Percentiles rank a stretch among this genome's conserved stretches.
Conservation (phyloP, 306 rosid species). For the Lotus japonicus region DNA sequence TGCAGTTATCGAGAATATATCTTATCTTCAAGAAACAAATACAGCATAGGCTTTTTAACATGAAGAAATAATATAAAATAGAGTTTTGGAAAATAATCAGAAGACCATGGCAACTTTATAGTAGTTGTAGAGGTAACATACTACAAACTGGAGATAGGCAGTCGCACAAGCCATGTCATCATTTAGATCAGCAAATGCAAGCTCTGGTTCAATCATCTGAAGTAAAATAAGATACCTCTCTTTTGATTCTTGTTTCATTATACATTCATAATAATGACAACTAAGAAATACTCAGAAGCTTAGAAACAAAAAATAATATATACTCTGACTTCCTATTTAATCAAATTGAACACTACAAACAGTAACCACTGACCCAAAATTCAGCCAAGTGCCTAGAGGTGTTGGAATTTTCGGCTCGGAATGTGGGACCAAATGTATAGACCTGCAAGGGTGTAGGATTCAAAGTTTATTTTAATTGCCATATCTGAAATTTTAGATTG, state of each 20-base stretch:
- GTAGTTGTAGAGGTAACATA: slow-evolving; percentile 50
- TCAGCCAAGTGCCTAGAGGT: slow-evolving; percentile 97
- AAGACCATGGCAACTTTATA: slow-evolving; percentile 10
- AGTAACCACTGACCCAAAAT: slow-evolving; percentile 68
- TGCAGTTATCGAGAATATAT: slow-evolving; percentile 76
- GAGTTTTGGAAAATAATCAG: slow-evolving; percentile 14
- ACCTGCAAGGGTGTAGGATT: slow-evolving; percentile 41
- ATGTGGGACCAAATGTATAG: slow-evolving; percentile 96
- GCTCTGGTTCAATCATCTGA: slow-evolving; percentile 98
- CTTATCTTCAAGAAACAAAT: slow-evolving; percentile 54
- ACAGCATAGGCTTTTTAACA: slow-evolving; percentile 6
- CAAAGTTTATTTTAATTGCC: slow-evolving; percentile 11
- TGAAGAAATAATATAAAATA: background rate
- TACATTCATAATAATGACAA: slow-evolving; percentile 1
- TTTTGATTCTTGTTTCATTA: background rate
- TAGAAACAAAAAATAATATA: background rate
- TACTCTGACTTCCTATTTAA: background rate
- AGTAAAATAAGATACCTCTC: slow-evolving; percentile 8
- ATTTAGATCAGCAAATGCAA: slow-evolving; percentile 92
- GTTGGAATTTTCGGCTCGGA: slow-evolving; percentile 93
- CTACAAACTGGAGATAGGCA: slow-evolving; percentile 97
- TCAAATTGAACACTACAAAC: background rate
- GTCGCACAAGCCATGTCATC: slow-evolving; percentile 99
- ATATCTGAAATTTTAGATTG: background rate
- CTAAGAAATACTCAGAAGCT: background rate